These are phyloP conservation scores for Boletus speciosus DNA, from an alignment of 768 basidiomycete species.

Conservation along the genomic window DNA sequence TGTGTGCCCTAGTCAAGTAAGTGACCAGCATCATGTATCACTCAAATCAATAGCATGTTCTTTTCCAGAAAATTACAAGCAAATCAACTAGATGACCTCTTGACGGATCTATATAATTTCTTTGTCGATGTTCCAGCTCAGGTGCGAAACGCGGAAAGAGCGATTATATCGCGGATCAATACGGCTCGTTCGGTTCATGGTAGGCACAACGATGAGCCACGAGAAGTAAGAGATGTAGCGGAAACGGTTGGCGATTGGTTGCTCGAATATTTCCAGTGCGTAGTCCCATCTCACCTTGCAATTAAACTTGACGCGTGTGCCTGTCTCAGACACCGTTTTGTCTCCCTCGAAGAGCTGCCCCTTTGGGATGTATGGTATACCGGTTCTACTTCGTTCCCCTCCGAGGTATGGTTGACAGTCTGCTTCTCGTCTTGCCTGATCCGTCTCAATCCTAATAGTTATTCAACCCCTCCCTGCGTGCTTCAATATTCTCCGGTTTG, in stretches of 20 bases:
- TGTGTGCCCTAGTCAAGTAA: conserved; percentile 50
- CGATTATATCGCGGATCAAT: conserved; percentile 24
- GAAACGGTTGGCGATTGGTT: conserved; percentile 48
- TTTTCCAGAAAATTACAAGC: conserved; percentile 40
- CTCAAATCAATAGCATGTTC: conserved; percentile 14
- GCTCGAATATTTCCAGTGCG: conserved; percentile 47
- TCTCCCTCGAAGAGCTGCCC: conserved; percentile 45
- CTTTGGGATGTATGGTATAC: conserved; percentile 79
- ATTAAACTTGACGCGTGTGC: background rate
- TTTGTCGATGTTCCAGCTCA: conserved; percentile 33
- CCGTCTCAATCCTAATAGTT: conserved; percentile 37
- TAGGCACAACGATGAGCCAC: conserved; percentile 18
- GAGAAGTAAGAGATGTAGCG: conserved; percentile 16
- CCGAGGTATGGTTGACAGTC: conserved; percentile 46
- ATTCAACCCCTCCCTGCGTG: conserved; percentile 66
- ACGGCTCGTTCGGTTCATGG: conserved; percentile 17
- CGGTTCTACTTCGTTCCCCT: conserved; percentile 58
- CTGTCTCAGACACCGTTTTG: conserved; percentile 38
- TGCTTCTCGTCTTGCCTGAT: background rate
- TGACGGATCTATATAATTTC: conserved; percentile 41
- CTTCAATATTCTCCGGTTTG: conserved; percentile 58
- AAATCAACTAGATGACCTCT: conserved; percentile 34
- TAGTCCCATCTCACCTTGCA: background rate
- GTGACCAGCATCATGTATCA: conserved; percentile 9
- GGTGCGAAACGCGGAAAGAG: conserved; percentile 35